Base-by-base conservation (phyloP, 352 stramenopile genomes). In the Pythium grandisporangium region DNA sequence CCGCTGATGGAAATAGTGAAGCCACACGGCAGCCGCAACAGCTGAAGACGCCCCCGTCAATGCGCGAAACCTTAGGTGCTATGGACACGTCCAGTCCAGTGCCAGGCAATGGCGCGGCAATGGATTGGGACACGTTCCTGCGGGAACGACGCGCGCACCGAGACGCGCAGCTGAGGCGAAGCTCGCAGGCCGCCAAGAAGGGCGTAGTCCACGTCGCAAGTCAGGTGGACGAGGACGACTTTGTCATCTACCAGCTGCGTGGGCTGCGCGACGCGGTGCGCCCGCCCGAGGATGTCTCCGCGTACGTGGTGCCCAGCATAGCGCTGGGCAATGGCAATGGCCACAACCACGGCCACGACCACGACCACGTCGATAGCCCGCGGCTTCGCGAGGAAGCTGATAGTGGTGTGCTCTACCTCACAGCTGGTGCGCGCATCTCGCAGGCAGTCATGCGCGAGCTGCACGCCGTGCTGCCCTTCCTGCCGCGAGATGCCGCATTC, bases 401-500 rank as follows among this genome's bases (percentile, higher is more conserved):
- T n/a, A 33, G 37, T 12, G 46, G 35, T 26, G 37, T 63, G 34
- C 35, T 84, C 19, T 60, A 66, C 11, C 43, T 86, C 2, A 50
- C 58, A 4, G 58, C 62, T 41, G 73, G 73, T 16, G 64, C 47
- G 1, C 46, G 64, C 19, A 42, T 87, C 23, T 63, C 67, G 10
- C 48, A 53, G 13, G 40, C 55, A 23, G 29, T 87, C 24, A 56
- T 87, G 24, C 25, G 22, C 0, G 68, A 87, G 20, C 40, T 87
- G 38, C 70, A 66, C 37, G 53, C 45, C 7, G 36, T 68, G 32
- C 45, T 82, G 30, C 70, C 68, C 13, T 67, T 51, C 6, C 53
- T 87, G 7, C 68, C 73, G 10, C n/a, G n/a, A n/a, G 58, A 58
- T 2, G 68, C 61, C 1, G 49, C 48, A 24, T 84, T 79, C 47